These are phyloP conservation scores for Fraxinus pennsylvanica DNA, from an alignment of 257 asterid genomes.

Conservation along the genomic window DNA sequence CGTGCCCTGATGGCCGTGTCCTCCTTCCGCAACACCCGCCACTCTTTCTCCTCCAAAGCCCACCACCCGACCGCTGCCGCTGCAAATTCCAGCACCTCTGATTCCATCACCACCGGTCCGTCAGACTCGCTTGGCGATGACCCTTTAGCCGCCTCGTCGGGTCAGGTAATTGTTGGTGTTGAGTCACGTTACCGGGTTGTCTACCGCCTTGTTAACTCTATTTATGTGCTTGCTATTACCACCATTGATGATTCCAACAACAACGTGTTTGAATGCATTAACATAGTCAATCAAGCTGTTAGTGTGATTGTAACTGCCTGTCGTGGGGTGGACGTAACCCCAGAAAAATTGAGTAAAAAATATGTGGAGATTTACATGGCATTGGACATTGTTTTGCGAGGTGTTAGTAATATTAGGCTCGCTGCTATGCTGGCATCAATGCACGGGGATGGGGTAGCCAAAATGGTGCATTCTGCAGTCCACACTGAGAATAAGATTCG, in stretches of 20 bases:
- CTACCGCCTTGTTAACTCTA: slow-evolving; percentile 84
- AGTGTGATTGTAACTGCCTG: slow-evolving; percentile 89
- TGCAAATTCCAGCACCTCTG: slow-evolving; percentile 27
- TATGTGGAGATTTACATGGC: slow-evolving; percentile 97
- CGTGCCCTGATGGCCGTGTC: slow-evolving; percentile 94
- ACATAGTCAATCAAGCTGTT: slow-evolving; percentile 86
- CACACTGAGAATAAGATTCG: slow-evolving; percentile 90
- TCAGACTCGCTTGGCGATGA: slow-evolving; percentile 82
- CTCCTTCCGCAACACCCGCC: slow-evolving; percentile 81
- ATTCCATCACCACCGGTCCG: slow-evolving; percentile 37
- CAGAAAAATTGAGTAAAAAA: slow-evolving; percentile 84
- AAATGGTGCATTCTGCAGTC: slow-evolving; percentile 88
- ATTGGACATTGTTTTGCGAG: slow-evolving; percentile 86
- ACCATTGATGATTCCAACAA: slow-evolving; percentile 77
- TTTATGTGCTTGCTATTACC: slow-evolving; percentile 83
- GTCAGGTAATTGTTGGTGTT: slow-evolving; percentile 87
- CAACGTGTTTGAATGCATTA: slow-evolving; percentile 86
- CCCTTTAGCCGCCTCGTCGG: slow-evolving; percentile 90
- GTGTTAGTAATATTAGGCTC: slow-evolving; percentile 86
- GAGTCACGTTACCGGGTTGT: slow-evolving; percentile 87
- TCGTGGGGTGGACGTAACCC: slow-evolving; percentile 95
- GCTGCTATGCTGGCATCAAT: slow-evolving; percentile 91
- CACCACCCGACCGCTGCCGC: slow-evolving; percentile 38
- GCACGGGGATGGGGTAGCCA: slow-evolving; percentile 98
- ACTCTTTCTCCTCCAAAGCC: slow-evolving; percentile 59